Evolutionary conservation across 2,329 filamentous ascomycete species (phyloP), one percentile per base, ranked within the genome.

Genomic region (Colletotrichum sp.): DNA sequence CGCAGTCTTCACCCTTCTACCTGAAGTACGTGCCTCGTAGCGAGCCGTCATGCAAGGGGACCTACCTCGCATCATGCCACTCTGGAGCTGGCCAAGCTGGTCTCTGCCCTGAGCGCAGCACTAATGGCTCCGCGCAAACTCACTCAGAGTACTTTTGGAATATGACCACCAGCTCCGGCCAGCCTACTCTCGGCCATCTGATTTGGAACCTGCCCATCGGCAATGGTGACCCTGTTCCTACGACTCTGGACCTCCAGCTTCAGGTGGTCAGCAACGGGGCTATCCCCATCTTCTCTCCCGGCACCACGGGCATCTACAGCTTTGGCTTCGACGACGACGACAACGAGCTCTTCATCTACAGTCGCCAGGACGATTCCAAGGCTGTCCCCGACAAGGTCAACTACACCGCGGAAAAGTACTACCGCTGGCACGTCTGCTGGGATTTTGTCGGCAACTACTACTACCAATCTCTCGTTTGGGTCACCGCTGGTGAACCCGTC

Each of bases 371-470:
- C 34, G 76, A 78, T 34, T 68, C 74, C 6, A 49, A 39, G 59
- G 75, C 73, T n/a, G 70, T 63, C 3, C 60, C 75, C 24, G 60
- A 60, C 49, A 18, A 55, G 18, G 36, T 52, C 24, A 39, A 15
- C 6, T 55, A 24, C 21, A 57, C 16, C 13, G 34, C 60, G 7
- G 59, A 68, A 26, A 72, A 59, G 18, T 71, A 77, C 52, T 74
- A 74, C 34, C 65, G 55, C 66, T 78, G 76, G 76, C 55, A 78
- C 44, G 63, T 77, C 26, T 78, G 76, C 70, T 78, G 63, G 49
- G 44, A 39, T 0, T 78, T 59, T 21, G 75, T 78, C 49, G 76
- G 76, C 66, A 71, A 76, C 16, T 78, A 78, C 70, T 78, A 65
- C 30, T 78, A 78, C 70, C 32, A 77, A 8, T 15, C 69, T 18